A percentile compares a stretch with the other conserved stretches of the same genome.
Conservation (phyloP, 169 alveolate species). For the Babesia bigemina region DNA sequence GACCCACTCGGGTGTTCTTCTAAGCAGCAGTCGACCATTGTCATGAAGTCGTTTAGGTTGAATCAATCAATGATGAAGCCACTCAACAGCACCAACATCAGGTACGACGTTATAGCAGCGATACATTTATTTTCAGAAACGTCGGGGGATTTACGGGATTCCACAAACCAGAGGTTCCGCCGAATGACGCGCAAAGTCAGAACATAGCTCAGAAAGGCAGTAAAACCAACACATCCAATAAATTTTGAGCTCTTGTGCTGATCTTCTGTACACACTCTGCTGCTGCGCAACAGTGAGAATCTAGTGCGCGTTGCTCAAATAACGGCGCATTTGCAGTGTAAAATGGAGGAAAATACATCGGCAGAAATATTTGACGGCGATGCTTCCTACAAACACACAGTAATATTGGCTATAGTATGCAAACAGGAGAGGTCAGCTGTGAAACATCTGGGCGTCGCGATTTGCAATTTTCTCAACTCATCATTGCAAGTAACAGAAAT, state of each 20-base stretch:
- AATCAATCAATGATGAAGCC: constrained; percentile 60
- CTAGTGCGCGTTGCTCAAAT: not conserved
- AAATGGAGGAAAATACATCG: constrained; percentile 29
- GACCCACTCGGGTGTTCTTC: constrained; percentile 4
- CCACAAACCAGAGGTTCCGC: constrained; percentile 38
- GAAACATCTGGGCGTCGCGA: constrained; percentile 45
- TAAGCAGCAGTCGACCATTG: constrained; percentile 36
- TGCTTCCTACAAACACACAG: constrained; percentile 22
- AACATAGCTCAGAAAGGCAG: not conserved
- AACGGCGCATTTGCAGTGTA: not conserved
- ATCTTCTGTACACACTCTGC: constrained; percentile 13
- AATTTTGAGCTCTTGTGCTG: constrained; percentile 4
- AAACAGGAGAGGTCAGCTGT: constrained; percentile 22
- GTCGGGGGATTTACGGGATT: constrained; percentile 66
- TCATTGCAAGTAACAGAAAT: constrained; percentile 49
- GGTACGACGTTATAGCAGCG: constrained; percentile 24
- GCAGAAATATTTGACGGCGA: constrained; percentile 2
- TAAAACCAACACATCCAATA: not conserved
- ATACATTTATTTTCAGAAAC: constrained; percentile 14
- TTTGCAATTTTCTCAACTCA: constrained; percentile 43
- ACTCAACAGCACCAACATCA: constrained; percentile 52
- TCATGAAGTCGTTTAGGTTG: constrained; percentile 65
- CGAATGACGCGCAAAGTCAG: not conserved
- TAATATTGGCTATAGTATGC: constrained; percentile 41
- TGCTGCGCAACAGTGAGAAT: not conserved